Percentiles rank a stretch among this genome's conserved stretches.
phyloP scores from a whole-genome alignment of 306 rosid species.

The Delonix regia region DNA sequence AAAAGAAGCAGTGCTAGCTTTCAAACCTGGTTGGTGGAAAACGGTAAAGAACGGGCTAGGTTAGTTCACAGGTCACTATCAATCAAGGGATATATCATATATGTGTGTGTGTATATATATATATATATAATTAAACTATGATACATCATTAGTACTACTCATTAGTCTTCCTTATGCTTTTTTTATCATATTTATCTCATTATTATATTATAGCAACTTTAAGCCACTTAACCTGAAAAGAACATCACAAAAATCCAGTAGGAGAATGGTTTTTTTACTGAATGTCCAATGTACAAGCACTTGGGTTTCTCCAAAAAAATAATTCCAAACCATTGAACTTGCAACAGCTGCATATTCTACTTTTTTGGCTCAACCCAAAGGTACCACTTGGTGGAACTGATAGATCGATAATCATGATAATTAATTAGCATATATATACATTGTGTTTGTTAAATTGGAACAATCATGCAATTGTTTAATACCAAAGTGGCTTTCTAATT shows the following conservation, averaged over 20 bases:
- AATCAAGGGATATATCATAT: conserved; percentile 16
- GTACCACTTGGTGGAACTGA: conserved; percentile 34
- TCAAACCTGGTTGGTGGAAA: conserved; percentile 33
- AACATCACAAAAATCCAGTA: conserved; percentile 61
- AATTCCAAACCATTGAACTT: conserved; percentile 40
- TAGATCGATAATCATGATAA: conserved; percentile 1
- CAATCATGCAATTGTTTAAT: conserved; percentile 30
- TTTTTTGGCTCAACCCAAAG: conserved; percentile 16
- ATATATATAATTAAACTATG: conserved; percentile 2
- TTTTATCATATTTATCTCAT: conserved; percentile 36
- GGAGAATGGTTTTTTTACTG: conserved; percentile 32
- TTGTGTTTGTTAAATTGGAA: conserved; percentile 32
- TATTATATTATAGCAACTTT: conserved; percentile 24
- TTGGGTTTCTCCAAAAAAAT: conserved; percentile 24
- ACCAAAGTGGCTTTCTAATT: conserved; percentile 39
- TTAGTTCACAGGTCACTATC: conserved; percentile 51
- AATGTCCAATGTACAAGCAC: conserved; percentile 73
- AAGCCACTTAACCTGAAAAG: conserved; percentile 44
- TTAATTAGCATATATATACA: neutral
- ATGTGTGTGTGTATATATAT: neutral
- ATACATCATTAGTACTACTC: conserved; percentile 11
- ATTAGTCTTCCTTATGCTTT: conserved; percentile 23
- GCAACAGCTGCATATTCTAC: conserved; percentile 27
- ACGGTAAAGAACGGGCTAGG: conserved; percentile 54
- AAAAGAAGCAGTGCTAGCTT: conserved; percentile 36